phyloP scores from a whole-genome alignment of 1,284 basidiomycete genomes.

The Sanguinoderma infundibulare region DNA sequence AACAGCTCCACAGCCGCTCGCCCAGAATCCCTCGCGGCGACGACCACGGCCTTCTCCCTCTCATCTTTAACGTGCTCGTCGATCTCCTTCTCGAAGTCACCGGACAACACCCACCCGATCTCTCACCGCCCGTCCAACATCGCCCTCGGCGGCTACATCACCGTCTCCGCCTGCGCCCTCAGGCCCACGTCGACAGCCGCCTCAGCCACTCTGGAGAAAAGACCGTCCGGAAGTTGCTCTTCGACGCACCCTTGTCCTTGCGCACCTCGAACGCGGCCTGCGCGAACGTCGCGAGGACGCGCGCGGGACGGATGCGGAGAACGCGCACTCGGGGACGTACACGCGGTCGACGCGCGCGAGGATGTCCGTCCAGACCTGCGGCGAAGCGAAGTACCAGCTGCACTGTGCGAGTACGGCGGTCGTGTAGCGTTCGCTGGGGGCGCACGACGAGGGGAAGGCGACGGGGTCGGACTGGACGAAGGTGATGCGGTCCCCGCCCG shows the following conservation, averaged over 20 bases:
- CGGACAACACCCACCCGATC: constrained; percentile 28
- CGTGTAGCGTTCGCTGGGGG: constrained; percentile 35
- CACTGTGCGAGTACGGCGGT: constrained; percentile 44
- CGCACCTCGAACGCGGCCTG: constrained; percentile 43
- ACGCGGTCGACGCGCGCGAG: constrained; percentile 36
- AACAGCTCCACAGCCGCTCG: constrained; percentile 19
- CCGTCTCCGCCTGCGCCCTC: constrained; percentile 30
- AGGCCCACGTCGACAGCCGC: constrained; percentile 37
- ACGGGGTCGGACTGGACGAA: constrained; percentile 42
- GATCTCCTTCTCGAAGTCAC: constrained; percentile 28
- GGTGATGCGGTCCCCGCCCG: constrained; percentile 41
- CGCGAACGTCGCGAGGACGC: constrained; percentile 43
- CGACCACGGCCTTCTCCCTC: constrained; percentile 33
- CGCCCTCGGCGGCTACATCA: constrained; percentile 32
- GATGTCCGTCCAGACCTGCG: constrained; percentile 38
- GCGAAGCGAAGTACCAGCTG: constrained; percentile 47
- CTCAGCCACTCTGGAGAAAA: constrained; percentile 40
- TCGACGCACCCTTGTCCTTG: constrained; percentile 29
- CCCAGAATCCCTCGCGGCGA: constrained; percentile 36
- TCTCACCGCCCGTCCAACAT: constrained; percentile 46
- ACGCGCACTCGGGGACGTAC: constrained; percentile 44
- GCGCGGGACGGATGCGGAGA: constrained; percentile 31
- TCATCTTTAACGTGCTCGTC: constrained; percentile 30
- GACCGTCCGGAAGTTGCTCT: constrained; percentile 46
- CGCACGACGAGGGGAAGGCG: constrained; percentile 35